phyloP scores from a whole-genome alignment of 768 basidiomycete genomes.

The Hemileccinum rubropunctum region DNA sequence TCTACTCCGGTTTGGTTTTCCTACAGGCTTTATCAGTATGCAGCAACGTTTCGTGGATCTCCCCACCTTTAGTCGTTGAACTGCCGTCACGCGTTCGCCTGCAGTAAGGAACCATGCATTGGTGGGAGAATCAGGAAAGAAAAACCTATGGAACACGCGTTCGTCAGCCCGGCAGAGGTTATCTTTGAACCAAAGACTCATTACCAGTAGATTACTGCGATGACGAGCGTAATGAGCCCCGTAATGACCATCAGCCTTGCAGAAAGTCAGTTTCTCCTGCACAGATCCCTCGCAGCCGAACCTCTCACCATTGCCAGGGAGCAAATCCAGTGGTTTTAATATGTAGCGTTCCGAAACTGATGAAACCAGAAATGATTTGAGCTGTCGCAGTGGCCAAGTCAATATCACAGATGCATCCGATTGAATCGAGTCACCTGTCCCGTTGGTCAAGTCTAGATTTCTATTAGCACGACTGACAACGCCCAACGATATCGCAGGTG shows the following conservation, averaged over 20 bases:
- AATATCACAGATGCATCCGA: too few relatives aligned
- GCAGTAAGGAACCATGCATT: slow-evolving; percentile 71
- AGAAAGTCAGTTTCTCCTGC: neutral
- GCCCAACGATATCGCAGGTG: neutral
- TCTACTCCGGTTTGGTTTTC: slow-evolving; percentile 80
- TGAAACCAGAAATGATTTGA: slow-evolving; percentile 68
- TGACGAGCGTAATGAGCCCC: slow-evolving; percentile 53
- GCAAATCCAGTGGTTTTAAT: slow-evolving; percentile 54
- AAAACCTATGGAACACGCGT: slow-evolving; percentile 40
- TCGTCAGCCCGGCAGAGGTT: neutral
- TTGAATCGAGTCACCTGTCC: slow-evolving; percentile 43
- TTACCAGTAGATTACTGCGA: slow-evolving; percentile 55
- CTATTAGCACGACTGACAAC: neutral
- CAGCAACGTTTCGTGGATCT: neutral
- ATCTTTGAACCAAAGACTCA: neutral
- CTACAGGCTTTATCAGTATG: slow-evolving; percentile 28
- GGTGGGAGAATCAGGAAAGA: slow-evolving; percentile 75
- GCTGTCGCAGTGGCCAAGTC: slow-evolving; percentile 37
- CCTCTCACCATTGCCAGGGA: slow-evolving; percentile 75
- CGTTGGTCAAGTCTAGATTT: slow-evolving; percentile 66
- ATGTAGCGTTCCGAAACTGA: slow-evolving; percentile 64
- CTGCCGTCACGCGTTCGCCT: slow-evolving; percentile 60
- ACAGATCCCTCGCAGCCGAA: neutral
- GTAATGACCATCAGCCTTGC: slow-evolving; percentile 69
- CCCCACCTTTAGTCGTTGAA: slow-evolving; percentile 61